A percentile compares a stretch with the other conserved stretches of the same genome.
Evolutionary conservation across 2,329 filamentous ascomycete species (phyloP).

Genomic region (Tolypocladium tropicale): DNA sequence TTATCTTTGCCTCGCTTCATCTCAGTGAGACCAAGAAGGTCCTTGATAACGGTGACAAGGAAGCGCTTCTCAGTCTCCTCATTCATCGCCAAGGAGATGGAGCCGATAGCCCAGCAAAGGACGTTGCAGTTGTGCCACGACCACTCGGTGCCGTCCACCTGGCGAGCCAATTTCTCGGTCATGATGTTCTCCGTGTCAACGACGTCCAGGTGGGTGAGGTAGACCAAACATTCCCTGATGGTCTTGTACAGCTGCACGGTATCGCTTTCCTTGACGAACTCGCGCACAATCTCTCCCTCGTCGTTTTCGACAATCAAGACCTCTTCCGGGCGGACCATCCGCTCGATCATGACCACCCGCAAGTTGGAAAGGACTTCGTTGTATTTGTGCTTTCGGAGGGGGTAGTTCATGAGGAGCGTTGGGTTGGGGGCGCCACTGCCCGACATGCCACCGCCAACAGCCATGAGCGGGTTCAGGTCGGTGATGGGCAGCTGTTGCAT

Average conservation of each 20-base stretch:
- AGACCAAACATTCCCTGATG: slow-evolving; percentile 91
- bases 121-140: slow-evolving; percentile 99
- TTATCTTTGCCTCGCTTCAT: slow-evolving; percentile 99
- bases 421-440: slow-evolving; percentile 81
- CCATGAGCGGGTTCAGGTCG: slow-evolving; percentile 82
- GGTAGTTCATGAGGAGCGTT: slow-evolving; percentile 75
- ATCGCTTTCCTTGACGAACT: slow-evolving; percentile 98
- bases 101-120: slow-evolving; percentile 97
- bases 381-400: slow-evolving; percentile 96
- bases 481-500: slow-evolving; percentile 95
- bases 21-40: slow-evolving; percentile 89
- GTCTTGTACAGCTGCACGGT: slow-evolving; percentile 99
- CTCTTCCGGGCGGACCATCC: slow-evolving; percentile 98
- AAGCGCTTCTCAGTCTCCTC: slow-evolving; percentile 99
- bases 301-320: slow-evolving; percentile 99
- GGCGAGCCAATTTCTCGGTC: slow-evolving; percentile 93
- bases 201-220: slow-evolving; percentile 93
- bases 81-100: slow-evolving; percentile 97
- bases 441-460: slow-evolving; percentile 60
- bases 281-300: slow-evolving; percentile 95
- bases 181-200: slow-evolving; percentile 97
- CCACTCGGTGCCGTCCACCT: slow-evolving; percentile 94
- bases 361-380: slow-evolving; percentile 88
- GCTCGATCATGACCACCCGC: slow-evolving; percentile 97
- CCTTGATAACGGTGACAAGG: slow-evolving; percentile 96